phyloP scores from a whole-genome alignment of 2,329 filamentous ascomycete species.

The Metarhizium robertsii region DNA sequence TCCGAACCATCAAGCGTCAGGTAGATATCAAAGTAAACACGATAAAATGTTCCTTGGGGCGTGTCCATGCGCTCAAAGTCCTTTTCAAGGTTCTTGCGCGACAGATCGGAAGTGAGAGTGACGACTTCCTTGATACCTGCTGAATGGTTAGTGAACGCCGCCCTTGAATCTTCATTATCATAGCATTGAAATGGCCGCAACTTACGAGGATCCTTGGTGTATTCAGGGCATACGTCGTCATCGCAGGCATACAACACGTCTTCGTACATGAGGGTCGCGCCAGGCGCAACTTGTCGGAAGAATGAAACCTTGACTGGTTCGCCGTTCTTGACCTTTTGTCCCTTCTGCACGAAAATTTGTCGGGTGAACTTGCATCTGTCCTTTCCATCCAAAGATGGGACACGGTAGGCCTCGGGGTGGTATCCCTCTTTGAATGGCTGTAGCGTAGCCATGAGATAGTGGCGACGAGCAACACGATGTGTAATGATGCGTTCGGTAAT shows the following conservation, averaged over 20 bases:
- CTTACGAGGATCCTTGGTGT: constrained; percentile 98
- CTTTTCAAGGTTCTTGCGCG: constrained; percentile 96
- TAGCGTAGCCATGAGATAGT: constrained; percentile 98
- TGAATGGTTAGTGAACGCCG: constrained; percentile 15
- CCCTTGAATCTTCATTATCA: background rate
- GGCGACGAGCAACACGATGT: constrained; percentile 89
- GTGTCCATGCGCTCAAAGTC: constrained; percentile 99
- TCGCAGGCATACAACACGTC: constrained; percentile 97
- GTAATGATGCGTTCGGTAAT: constrained; percentile 96
- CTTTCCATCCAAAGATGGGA: constrained; percentile 91
- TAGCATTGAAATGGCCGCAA: constrained; percentile 19
- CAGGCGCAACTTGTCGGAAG: constrained; percentile 94
- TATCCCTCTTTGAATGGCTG: constrained; percentile 99
- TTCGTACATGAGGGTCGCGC: constrained; percentile 98
- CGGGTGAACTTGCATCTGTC: constrained; percentile 98
- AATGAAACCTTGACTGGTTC: constrained; percentile 98
- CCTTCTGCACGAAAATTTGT: constrained; percentile 98
- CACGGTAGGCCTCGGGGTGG: constrained; percentile 95
- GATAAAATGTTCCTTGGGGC: constrained; percentile 91
- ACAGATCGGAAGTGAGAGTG: constrained; percentile 92
- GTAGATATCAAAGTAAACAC: constrained; percentile 71
- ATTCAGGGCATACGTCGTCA: constrained; percentile 95
- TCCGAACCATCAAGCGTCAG: constrained; percentile 94
- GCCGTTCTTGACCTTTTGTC: constrained; percentile 97
- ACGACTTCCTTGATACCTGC: constrained; percentile 98